These are phyloP conservation scores for Colletotrichum costaricense DNA, from an alignment of 2,329 filamentous ascomycete genomes.

Conservation along the genomic window DNA sequence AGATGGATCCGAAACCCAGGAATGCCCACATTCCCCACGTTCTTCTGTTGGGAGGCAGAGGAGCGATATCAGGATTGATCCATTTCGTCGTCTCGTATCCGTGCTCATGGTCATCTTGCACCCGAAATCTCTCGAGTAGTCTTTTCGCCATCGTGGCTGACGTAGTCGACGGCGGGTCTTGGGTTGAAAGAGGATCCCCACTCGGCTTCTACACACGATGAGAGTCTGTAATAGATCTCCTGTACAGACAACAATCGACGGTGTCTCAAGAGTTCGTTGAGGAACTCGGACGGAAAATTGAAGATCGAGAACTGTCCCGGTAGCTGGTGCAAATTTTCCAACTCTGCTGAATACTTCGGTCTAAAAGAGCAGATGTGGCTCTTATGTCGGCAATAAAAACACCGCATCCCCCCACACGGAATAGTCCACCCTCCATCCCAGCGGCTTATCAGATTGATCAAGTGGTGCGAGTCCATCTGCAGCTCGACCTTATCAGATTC, in stretches of 20 bases:
- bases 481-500: conserved; percentile 30
- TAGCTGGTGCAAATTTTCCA: neutral
- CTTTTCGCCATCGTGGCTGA: conserved; percentile 14
- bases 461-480: conserved; percentile 1
- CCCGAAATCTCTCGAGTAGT: conserved; percentile 25
- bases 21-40: conserved; percentile 52
- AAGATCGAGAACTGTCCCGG: neutral
- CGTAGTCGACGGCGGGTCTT: neutral
- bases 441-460: conserved; percentile 29
- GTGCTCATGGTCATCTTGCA: conserved; percentile 32
- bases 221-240: neutral
- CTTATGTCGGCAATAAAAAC: conserved; percentile 27
- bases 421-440: neutral
- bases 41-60: conserved; percentile 54
- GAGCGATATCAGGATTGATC: conserved; percentile 58
- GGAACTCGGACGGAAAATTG: neutral
- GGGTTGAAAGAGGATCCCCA: neutral
- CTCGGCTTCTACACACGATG: neutral
- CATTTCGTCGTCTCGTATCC: conserved; percentile 55
- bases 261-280: neutral
- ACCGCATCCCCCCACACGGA: neutral
- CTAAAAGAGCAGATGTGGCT: neutral
- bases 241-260: too few species aligned
- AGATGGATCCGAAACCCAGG: conserved; percentile 37
- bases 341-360: neutral